Evolutionary conservation across 768 basidiomycete genomes (phyloP), one percentile per base, ranked within the genome.

Genomic region (Sporobolomyces roseus): DNA sequence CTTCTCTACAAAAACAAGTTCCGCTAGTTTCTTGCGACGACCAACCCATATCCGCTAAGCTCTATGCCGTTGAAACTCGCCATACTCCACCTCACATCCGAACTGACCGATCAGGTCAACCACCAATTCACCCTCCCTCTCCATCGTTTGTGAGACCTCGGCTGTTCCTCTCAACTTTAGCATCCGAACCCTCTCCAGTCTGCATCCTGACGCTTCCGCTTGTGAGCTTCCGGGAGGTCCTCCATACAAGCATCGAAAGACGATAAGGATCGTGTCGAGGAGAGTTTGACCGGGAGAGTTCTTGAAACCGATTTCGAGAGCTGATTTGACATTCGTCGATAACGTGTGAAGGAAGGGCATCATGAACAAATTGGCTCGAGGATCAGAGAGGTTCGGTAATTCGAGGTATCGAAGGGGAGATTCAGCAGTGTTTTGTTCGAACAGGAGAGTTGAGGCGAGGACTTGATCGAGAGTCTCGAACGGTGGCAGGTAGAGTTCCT

Each of bases 401-500:
- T 67, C 66, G 36, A 67, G 36, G 48, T 67, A 67, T 8, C 9
- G 5, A 10, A 67, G 48, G 1, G 13, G 27, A 21, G 19, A 48
- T 23, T 0, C 30, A 3, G 8, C 10, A 41, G 38, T 41, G 10
- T 9, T 17, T 41, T 41, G 41, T 27, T 45, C 43, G 27, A 67
- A 46, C 8, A 50, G 25, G 3, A 46, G 23, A 29, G 32, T 9
- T 0, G 54, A 54, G 35, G 62, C 62, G 13, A 38, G 12, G 36
- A 56, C 48, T 27, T 67, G 66, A 9, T 9, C 16, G 36, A 38
- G 9, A 3, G 66, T 62, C 32, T 67, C 66, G 54, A 62, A 56
- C 3, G 53, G 54, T 2, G 66, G 66, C 10, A 67, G 33, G 36
- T 30, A 41, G 29, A 67, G 27, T 23, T 38, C 36, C 10, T 16